phyloP scores from a whole-genome alignment of 2,329 filamentous ascomycete genomes.

The Exophiala sideris region DNA sequence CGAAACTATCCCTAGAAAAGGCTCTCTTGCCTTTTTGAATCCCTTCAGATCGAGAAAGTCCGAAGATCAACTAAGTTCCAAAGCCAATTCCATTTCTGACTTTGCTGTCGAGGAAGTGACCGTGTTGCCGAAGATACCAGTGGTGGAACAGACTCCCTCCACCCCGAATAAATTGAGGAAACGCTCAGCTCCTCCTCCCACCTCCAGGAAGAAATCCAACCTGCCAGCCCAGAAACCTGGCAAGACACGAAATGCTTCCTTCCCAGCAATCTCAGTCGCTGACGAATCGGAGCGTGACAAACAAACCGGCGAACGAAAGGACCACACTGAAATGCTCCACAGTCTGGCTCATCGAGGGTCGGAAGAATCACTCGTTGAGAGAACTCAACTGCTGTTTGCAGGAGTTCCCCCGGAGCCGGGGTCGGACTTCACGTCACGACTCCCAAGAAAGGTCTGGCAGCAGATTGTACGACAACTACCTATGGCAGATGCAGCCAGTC shows the following conservation, averaged over 20 bases:
- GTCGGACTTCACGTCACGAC: constrained; percentile 38
- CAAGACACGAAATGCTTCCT: constrained; percentile 7
- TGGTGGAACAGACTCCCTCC: not conserved
- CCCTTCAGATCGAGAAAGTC: constrained; percentile 16
- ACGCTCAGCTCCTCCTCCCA: constrained; percentile 8
- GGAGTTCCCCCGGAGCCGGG: constrained; percentile 14
- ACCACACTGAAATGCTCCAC: constrained; percentile 30
- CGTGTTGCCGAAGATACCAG: not conserved
- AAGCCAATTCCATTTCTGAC: constrained; percentile 13
- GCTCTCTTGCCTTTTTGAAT: constrained; percentile 21
- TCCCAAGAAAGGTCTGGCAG: constrained; percentile 48
- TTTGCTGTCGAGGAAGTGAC: constrained; percentile 10
- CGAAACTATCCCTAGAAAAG: constrained; percentile 12
- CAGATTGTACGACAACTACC: constrained; percentile 41
- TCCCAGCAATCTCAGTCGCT: constrained; percentile 7
- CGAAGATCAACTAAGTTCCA: constrained; percentile 11
- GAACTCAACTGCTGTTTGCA: constrained; percentile 8
- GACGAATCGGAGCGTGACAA: constrained; percentile 24
- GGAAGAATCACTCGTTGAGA: constrained; percentile 16
- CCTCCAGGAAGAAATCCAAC: not conserved
- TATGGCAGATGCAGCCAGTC: constrained; percentile 47
- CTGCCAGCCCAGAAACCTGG: constrained; percentile 1
- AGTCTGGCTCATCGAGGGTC: constrained; percentile 23
- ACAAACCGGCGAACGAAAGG: constrained; percentile 28
- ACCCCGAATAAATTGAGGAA: constrained; percentile 11